Evolutionary conservation across 1,139 yeast species (phyloP), one percentile per base, ranked within the genome.

Genomic region (Suhomyces atakaporum): DNA sequence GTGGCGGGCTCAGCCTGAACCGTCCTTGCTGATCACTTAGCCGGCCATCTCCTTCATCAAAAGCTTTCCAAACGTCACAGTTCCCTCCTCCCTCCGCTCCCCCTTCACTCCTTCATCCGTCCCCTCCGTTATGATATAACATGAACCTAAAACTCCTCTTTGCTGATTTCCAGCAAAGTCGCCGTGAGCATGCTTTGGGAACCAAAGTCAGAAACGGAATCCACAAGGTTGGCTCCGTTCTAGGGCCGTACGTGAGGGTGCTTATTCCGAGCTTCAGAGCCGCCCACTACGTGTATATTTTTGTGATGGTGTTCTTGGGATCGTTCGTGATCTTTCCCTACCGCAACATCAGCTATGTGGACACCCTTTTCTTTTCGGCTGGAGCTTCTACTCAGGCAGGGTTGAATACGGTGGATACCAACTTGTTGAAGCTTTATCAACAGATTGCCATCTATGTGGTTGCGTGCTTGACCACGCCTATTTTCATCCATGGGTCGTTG

Each of bases 351-450:
- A 43, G 57, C 4, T 94, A 90, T 55, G 81, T 87, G 29, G 97
- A 94, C 63, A 79, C 85, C 2, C 63, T 94, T 27, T 88, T 89
- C 59, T 66, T 87, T 39, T 74, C 89, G 0, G 64, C 81, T 5
- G 92, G 95, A 4, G 79, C 92, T 0, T 66, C 84, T 3, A 88
- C 98, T 1, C 97, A 90, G 55, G 96, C 96, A 1, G 99, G 99
- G 0, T 66, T 94, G 40, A 88, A 88, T 53, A 82, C 97, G 0
- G 69, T 85, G 14, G 78, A 88, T 53, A 49, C 83, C 25, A 86
- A 86, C 53, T 58, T 64, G 0, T 50, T 87, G 42, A 62, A 69
- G 1, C 59, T 86, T 31, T 90, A 83, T 62, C 97, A 92, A 59
- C 97, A 90, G 56, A 74, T 89, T 14, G 62, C 75, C 12, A 57